These are phyloP conservation scores for Fraxinus albicans DNA, from an alignment of 305 asterid genomes.

Conservation along the genomic window DNA sequence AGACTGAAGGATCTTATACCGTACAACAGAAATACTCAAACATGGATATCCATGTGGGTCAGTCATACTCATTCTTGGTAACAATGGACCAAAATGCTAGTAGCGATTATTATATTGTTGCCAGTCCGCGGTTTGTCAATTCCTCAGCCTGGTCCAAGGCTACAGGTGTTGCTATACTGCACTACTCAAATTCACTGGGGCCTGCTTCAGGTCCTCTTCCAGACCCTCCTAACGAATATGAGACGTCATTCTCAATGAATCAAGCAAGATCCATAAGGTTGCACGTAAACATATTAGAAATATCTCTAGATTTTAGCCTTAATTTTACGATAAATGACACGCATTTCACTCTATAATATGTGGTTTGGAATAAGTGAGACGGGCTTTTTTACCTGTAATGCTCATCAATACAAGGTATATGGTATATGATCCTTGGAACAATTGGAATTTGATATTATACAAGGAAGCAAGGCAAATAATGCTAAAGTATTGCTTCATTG, in stretches of 20 bases:
- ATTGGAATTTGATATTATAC: background rate
- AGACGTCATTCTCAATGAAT: slow-evolving; percentile 84
- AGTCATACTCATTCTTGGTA: slow-evolving; percentile 87
- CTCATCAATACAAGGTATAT: background rate
- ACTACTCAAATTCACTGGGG: slow-evolving; percentile 76
- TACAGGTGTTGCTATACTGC: slow-evolving; percentile 77
- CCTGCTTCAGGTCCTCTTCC: slow-evolving; percentile 97
- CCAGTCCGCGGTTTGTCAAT: slow-evolving; percentile 77
- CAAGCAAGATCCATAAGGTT: slow-evolving; percentile 97
- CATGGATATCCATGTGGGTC: slow-evolving; percentile 96
- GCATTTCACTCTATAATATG: slow-evolving; percentile 13
- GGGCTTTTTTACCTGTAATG: background rate
- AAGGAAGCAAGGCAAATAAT: slow-evolving; percentile 2
- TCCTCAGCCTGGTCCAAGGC: slow-evolving; percentile 52
- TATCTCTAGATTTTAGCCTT: slow-evolving; percentile 24
- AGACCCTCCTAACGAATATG: slow-evolving; percentile 80
- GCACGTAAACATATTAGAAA: slow-evolving; percentile 33
- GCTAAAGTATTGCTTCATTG: slow-evolving; percentile 21
- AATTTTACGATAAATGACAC: background rate
- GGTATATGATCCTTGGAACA: slow-evolving; percentile 4
- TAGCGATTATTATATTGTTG: slow-evolving; percentile 81
- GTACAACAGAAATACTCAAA: slow-evolving; percentile 84
- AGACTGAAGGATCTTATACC: slow-evolving; percentile 93
- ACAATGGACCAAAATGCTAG: slow-evolving; percentile 80
- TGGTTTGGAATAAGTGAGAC: slow-evolving; percentile 8